phyloP scores from a whole-genome alignment of 495 filamentous ascomycete genomes.

The Aspergillus ostianus region DNA sequence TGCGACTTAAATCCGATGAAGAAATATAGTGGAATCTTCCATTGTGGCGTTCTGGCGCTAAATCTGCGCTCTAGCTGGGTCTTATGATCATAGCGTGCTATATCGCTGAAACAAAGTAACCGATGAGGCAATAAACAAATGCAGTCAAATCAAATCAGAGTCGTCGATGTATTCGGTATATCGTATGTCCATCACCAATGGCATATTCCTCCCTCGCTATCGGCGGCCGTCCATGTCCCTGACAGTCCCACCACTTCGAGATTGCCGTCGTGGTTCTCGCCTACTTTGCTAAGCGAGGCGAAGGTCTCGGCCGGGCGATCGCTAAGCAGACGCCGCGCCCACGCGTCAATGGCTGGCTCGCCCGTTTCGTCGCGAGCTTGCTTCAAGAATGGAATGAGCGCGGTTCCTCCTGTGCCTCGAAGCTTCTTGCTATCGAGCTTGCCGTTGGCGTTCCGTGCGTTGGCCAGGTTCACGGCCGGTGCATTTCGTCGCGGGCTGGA shows the following conservation, averaged over 20 bases:
- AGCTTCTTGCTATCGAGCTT: conserved; percentile 56
- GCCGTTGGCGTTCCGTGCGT: conserved; percentile 48
- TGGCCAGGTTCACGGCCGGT: conserved; percentile 64
- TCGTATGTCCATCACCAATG: conserved; percentile 45
- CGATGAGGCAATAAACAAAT: neutral
- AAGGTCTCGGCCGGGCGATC: conserved; percentile 43
- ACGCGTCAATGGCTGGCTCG: conserved; percentile 82
- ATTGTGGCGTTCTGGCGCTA: neutral
- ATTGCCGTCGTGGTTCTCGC: conserved; percentile 59
- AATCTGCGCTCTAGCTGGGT: neutral
- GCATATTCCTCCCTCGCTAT: conserved; percentile 75
- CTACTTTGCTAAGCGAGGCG: conserved; percentile 62
- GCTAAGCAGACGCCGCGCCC: conserved; percentile 73
- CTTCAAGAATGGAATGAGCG: conserved; percentile 89
- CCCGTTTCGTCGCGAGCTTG: conserved; percentile 95
- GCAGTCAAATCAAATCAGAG: neutral
- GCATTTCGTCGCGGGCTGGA: conserved; percentile 37
- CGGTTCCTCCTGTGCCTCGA: conserved; percentile 88
- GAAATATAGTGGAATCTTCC: neutral
- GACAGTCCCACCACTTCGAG: conserved; percentile 75
- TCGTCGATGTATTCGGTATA: neutral
- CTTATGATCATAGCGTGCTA: neutral
- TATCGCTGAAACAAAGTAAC: neutral
- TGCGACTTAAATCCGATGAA: neutral
- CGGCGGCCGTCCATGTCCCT: conserved; percentile 81